A percentile compares a stretch with the other conserved stretches of the same genome.
Evolutionary conservation across 2,329 filamentous ascomycete species (phyloP).

Genomic region (Fusarium sp.): DNA sequence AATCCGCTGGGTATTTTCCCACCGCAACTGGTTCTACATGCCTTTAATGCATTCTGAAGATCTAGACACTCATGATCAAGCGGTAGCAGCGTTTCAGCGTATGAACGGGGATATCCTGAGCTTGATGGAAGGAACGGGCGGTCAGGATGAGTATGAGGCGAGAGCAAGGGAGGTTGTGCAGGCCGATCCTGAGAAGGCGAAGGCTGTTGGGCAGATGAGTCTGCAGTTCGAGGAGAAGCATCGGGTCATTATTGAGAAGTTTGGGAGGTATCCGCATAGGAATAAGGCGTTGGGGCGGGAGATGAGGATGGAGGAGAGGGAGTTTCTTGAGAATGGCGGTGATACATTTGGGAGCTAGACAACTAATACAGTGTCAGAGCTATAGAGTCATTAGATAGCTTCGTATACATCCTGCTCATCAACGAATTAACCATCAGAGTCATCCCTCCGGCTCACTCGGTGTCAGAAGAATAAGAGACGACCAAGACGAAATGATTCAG

Average conservation of each 20-base stretch:
- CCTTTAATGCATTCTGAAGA: constrained; percentile 71
- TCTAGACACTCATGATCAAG: constrained; percentile 57
- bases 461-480: too few relatives aligned
- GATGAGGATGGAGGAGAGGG: constrained; percentile 61
- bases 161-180: constrained; percentile 47
- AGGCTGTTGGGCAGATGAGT: constrained; percentile 38
- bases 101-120: constrained; percentile 51
- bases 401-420: too few relatives aligned
- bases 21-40: constrained; percentile 68
- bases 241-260: constrained; percentile 61
- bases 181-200: constrained; percentile 44
- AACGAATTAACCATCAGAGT: too few relatives aligned
- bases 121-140: constrained; percentile 44
- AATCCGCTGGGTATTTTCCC: constrained; percentile 52
- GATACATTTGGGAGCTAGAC: constrained; percentile 51
- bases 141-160: constrained; percentile 42
- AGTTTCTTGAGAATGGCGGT: constrained; percentile 61
- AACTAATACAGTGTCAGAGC: too few relatives aligned
- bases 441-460: too few relatives aligned
- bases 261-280: constrained; percentile 70
- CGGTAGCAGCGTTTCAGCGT: constrained; percentile 48
- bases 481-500: too few relatives aligned
- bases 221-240: constrained; percentile 59
- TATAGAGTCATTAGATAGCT: too few relatives aligned
- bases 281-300: constrained; percentile 64